phyloP scores from a whole-genome alignment of 495 filamentous ascomycete species.

The Jackrogersella minutella region DNA sequence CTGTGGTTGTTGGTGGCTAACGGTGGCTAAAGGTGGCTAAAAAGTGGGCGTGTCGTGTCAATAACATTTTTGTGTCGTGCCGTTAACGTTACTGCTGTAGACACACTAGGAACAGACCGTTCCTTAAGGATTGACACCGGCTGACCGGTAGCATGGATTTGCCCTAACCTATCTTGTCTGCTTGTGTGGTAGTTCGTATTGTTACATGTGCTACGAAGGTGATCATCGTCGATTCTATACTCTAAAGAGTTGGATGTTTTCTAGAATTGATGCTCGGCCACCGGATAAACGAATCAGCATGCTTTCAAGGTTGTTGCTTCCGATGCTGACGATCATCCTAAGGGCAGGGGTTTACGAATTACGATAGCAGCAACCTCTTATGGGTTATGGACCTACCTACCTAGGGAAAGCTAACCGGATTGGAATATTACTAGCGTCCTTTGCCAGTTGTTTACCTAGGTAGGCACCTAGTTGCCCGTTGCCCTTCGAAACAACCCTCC shows the following conservation, averaged over 20 bases:
- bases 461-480: background rate
- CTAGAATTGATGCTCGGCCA: constrained; percentile 7
- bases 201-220: constrained; percentile 3
- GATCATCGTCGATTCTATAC: constrained; percentile 15
- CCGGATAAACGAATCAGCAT: constrained; percentile 21
- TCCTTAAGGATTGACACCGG: background rate
- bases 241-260: constrained; percentile 12
- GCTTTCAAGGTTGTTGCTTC: background rate
- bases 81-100: background rate
- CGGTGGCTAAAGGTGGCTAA: too few species aligned
- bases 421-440: background rate
- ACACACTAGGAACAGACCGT: background rate
- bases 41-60: too few species aligned
- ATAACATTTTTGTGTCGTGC: too few species aligned
- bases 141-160: constrained; percentile 13
- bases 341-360: too few species aligned
- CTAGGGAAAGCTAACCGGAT: too few species aligned
- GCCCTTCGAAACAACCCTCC: too few species aligned
- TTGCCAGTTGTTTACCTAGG: background rate
- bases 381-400: too few species aligned
- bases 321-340: too few species aligned
- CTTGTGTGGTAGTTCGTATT: too few species aligned
- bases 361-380: too few species aligned
- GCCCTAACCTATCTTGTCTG: constrained; percentile 16
- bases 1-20: too few species aligned